Evolutionary conservation across 2,329 filamentous ascomycete genomes (phyloP), one percentile per base, ranked within the genome.

Genomic region (Aspergillus eucalypticola): DNA sequence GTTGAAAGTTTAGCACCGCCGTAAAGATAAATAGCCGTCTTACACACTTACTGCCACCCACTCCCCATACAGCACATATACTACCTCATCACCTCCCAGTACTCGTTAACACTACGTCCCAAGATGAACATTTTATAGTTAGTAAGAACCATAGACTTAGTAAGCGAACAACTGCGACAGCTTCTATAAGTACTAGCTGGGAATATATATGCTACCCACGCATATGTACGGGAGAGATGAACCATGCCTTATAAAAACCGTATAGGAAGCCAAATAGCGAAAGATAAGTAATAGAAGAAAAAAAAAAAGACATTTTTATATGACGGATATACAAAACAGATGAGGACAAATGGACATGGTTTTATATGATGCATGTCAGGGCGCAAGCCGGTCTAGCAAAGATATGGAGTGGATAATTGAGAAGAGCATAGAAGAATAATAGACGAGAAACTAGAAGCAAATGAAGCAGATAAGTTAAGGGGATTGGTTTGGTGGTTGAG

Each of bases 291-390:
- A 17, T 21, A 8, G 21, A 35, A 21, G 51, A 19, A 49, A 55
- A 54, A 59, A 23, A 23, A 29, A 39, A 25, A 8, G 7, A 25
- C 6, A 25, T 39, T 29, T 39, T 62, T 29, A 39, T 29, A 39
- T 19, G 38, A 46, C 21, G 56, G 44, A 59, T 57, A 53, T 59
- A 59, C 44, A 61, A 57, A 48, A 51, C 27, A 21, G 25, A 46
- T 15, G 27, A 7, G 3, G 39, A 49, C 6, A 5, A 10, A 58
- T 39, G 35, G 17, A 46, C 41, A 59, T 59, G 25, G 11, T 13
- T 35, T 61, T 32, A 54, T 25, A 54, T n/a, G 10, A 29, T 13
- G 32, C 46, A 38, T 25, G 46, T 35, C 21, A 13, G 32, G 32
- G 11, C 32, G 11, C 21, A 38, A 48, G 54, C 25, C 25, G 39